Evolutionary conservation across 2,329 filamentous ascomycete species (phyloP), one percentile per base, ranked within the genome.

Genomic region (Chrysosporium keratinophilum): DNA sequence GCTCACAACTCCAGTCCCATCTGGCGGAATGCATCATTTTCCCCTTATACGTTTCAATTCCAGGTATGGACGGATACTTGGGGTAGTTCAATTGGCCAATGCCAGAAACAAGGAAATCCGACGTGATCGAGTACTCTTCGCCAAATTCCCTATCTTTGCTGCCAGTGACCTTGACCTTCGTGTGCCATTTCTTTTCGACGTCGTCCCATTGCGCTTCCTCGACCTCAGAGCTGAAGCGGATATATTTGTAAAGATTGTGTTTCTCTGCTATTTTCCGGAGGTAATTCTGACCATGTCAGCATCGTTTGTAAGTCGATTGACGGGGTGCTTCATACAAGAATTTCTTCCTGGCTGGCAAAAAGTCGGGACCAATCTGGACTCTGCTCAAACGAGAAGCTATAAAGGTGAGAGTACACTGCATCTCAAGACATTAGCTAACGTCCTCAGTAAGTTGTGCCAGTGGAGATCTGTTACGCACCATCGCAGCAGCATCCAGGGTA

Each of bases 331-430:
- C 62, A 57, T 60, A 76, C 71, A 34, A 79, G 68, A 17, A 83
- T 79, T 61, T 83, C 80, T 61, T 81, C 77, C 59, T 83, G 79
- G 0, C 77, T 76, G 0, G 80, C 76, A 59, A 80, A 82, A 52
- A 79, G 73, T 15, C 77, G 67, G 0, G 76, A 75, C 79, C 80
- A 81, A 58, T 76, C 70, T 2, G 77, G 68, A 50, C 81, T 82
- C 50, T 80, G 78, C 35, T 78, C 79, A 59, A 83, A 83, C 5
- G 77, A 81, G 64, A 76, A 82, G 42, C 74, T 78, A 66, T 83
- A 83, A 2, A 83, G 67, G 46, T 74, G 67, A 34, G 72, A 76
- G 71, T 72, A 76, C 9, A 80, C 76, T 69, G 55, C 63, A 62
- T 47, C 59, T 64, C 54, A 61, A 66, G 56, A 14, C 19, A 37